Percentiles rank a stretch among this genome's conserved stretches.
Evolutionary conservation across 192 early-diverging fungal species (phyloP).

Genomic region (Podila verticillata): DNA sequence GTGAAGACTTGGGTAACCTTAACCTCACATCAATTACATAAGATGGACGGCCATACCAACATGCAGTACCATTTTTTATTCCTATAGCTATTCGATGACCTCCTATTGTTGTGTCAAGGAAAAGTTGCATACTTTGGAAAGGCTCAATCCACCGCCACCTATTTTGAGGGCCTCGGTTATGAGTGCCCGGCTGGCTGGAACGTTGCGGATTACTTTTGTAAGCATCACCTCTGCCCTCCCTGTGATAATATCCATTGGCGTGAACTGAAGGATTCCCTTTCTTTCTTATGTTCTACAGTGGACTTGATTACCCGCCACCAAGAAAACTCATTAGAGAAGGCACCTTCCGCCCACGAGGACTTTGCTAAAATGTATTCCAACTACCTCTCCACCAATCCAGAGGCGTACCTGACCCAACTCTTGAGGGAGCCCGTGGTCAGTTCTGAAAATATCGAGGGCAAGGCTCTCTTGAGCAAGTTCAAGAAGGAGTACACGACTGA

Average conservation of each 20-base stretch:
- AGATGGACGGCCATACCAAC: no score
- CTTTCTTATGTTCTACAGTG: no score
- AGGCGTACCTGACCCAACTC: conserved; percentile 20
- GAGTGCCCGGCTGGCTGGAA: conserved; percentile 91
- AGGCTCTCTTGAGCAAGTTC: conserved; percentile 24
- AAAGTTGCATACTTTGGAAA: conserved; percentile 77
- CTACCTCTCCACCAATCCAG: conserved; percentile 16
- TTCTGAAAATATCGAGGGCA: conserved; percentile 16
- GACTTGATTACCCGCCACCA: conserved; percentile 24
- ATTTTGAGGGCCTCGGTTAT: conserved; percentile 87
- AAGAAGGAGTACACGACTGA: conserved; percentile 37
- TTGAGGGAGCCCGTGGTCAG: conserved; percentile 13
- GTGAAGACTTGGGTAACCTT: no score
- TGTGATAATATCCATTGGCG: no score
- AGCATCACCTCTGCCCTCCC: conserved; percentile 11
- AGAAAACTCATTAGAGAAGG: neutral
- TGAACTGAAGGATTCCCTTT: no score
- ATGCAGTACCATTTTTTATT: neutral
- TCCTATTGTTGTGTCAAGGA: conserved; percentile 72
- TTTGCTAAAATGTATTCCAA: conserved; percentile 29
- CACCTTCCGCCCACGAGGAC: neutral
- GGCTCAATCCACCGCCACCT: conserved; percentile 67
- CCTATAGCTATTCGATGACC: conserved; percentile 67
- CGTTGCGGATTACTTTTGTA: conserved; percentile 88
- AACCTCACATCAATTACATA: no score